phyloP scores from a whole-genome alignment of 345 rosid genomes.

The Atalantia buxifolia region DNA sequence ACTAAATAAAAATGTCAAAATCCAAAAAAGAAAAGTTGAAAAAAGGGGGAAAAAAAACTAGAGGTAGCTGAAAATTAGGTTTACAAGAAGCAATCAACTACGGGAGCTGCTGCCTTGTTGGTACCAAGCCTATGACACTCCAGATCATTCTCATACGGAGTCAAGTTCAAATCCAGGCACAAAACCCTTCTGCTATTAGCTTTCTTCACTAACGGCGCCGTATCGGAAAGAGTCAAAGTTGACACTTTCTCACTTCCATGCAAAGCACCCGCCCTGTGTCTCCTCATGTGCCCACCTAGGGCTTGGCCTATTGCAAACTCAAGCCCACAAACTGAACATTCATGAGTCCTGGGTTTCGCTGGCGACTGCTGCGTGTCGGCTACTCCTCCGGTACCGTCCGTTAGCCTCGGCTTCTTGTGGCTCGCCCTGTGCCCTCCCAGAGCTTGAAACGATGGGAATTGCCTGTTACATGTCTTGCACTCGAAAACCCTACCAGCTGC shows the following conservation, averaged over 20 bases:
- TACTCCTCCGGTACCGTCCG: background rate
- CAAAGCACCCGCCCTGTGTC: conserved; percentile 35
- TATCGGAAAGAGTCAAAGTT: background rate
- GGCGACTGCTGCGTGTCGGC: conserved; percentile 17
- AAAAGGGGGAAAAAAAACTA: background rate
- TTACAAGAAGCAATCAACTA: conserved; percentile 29
- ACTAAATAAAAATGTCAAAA: background rate
- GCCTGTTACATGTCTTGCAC: conserved; percentile 71
- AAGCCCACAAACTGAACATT: conserved; percentile 84
- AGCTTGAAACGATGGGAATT: conserved; percentile 61
- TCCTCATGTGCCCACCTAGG: conserved; percentile 70
- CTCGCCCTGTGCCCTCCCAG: conserved; percentile 72
- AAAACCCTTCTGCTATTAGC: conserved; percentile 42
- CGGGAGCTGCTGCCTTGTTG: conserved; percentile 15
- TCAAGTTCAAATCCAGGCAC: conserved; percentile 65
- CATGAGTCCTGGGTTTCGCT: conserved; percentile 57
- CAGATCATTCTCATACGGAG: conserved; percentile 62
- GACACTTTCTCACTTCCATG: conserved; percentile 13
- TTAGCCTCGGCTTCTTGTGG: conserved; percentile 57
- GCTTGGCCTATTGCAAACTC: conserved; percentile 82
- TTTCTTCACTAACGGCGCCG: conserved; percentile 35
- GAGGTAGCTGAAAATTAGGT: background rate
- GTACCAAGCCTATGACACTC: conserved; percentile 40
- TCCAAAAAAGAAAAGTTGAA: background rate
- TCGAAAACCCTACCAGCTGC: conserved; percentile 40